Base-by-base conservation (phyloP, 2,329 filamentous ascomycete species). In the Penicillium sp. region DNA sequence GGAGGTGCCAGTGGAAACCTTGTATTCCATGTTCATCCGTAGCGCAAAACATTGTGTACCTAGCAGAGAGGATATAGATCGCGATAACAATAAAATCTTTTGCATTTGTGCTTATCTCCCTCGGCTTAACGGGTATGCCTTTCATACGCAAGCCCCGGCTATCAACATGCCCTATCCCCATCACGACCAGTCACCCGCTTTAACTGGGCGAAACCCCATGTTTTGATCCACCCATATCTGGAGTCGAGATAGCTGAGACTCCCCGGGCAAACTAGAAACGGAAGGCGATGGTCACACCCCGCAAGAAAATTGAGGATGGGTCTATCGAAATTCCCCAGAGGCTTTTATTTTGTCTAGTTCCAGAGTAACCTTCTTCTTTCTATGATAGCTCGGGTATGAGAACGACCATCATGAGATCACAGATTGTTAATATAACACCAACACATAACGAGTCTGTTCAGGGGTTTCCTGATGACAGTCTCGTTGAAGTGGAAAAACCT, bases 371-470 rank as follows among this genome's bases (percentile, higher is more conserved):
- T 42, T 50, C 47, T n/a, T 33, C 26, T 50, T 50, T 50, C 24
- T 30, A 49, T 17, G 7, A n/a, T 30, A 10, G 1, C 26, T 30
- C 13, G 9, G 33, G 28, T 33, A 50, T 30, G 47, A 30, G 47
- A 50, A 50, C 47, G n/a, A 19, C 47, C 3, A 50, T 33, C 10
- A 50, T 50, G 47, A 50, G 26, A 33, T 19, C 47, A n/a, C 47
- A 50, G 10, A 50, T 50, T n/a, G 19, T 50, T 50, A 15, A 33
- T 50, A 50, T 50, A 19, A 50, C 47, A n/a, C 47, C 42, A 19
- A 44, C 42, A 44, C 42, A 44, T 4, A 4, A 22, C 10, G 9
- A 33, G 26, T 7, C 47, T 50, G n/a, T 13, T 19, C 47, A 50
- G 28, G 13, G 4, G 47, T 8, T 4, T 33, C 26, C 47, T 30